These are phyloP conservation scores for Crithidia mellificae DNA, from an alignment of 208 protist genomes.

Conservation along the genomic window DNA sequence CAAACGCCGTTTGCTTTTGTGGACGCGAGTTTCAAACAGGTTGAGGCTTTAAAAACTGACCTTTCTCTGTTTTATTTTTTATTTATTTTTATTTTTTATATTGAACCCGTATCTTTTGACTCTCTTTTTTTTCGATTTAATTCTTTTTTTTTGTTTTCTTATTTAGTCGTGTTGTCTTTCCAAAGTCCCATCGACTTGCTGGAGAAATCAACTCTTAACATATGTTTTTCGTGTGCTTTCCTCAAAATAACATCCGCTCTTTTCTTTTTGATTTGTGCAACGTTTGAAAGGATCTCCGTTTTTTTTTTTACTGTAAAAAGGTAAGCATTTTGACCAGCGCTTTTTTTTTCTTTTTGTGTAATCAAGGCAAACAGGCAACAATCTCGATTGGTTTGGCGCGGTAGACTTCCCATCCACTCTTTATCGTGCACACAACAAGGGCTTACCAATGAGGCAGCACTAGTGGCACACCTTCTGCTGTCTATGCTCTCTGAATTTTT, in stretches of 20 bases:
- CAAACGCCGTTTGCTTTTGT: no score
- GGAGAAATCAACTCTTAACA: not conserved
- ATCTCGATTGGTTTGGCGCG: not conserved
- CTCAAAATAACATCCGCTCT: not conserved
- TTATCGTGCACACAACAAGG: not conserved
- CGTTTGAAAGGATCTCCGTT: not conserved
- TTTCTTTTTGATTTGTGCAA: not conserved
- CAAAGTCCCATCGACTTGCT: not conserved
- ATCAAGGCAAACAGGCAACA: not conserved
- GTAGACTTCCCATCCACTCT: not conserved
- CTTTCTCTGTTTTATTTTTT: no score
- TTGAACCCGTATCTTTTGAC: constrained; percentile 1
- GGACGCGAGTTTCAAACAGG: no score
- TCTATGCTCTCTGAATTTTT: no score
- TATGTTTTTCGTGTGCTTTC: not conserved
- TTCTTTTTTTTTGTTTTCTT: constrained; percentile 13
- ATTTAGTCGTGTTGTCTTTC: not conserved
- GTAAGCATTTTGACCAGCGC: no score
- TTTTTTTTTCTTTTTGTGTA: no score
- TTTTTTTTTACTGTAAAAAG: no score
- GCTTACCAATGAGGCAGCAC: not conserved
- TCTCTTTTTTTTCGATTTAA: not conserved
- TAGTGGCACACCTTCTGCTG: not conserved
- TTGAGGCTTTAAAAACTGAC: no score
- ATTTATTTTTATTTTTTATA: not conserved